Conservation (phyloP, 225 moss, liverwort and hornwort species). For the Asterella californica region DNA sequence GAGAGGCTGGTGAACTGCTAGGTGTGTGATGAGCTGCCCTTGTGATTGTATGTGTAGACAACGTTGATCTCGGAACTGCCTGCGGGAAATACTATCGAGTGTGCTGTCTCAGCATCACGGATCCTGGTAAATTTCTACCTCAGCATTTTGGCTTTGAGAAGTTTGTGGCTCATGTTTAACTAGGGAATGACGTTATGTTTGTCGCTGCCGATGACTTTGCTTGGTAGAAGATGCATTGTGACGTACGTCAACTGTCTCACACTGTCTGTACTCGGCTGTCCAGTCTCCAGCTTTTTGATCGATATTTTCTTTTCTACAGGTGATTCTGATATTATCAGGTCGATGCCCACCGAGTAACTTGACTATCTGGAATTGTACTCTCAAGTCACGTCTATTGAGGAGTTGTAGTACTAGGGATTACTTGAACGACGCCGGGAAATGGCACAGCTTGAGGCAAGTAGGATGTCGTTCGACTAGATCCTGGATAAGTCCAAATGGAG, state of each 20-base stretch:
- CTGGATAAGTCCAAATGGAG: too few species aligned
- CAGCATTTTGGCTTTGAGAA: background rate
- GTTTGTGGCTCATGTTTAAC: too few species aligned
- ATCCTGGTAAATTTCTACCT: slow-evolving; percentile 31
- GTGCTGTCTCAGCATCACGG: slow-evolving; percentile 49
- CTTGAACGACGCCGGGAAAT: too few species aligned
- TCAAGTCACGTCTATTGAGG: too few species aligned
- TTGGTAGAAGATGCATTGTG: too few species aligned
- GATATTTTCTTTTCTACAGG: slow-evolving; percentile 26
- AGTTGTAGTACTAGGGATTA: too few species aligned
- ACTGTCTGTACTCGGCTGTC: background rate
- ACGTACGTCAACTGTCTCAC: too few species aligned
- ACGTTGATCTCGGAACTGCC: slow-evolving; percentile 50
- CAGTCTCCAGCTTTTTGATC: too few species aligned
- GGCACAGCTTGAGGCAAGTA: too few species aligned
- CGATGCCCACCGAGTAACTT: slow-evolving; percentile 38
- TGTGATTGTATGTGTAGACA: slow-evolving; percentile 27
- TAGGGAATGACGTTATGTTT: too few species aligned
- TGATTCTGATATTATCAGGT: slow-evolving; percentile 50
- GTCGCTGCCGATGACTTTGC: background rate
- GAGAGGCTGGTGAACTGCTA: slow-evolving; percentile 34
- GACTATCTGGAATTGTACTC: too few species aligned
- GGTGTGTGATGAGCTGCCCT: slow-evolving; percentile 25
- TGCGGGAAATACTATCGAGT: slow-evolving; percentile 56
- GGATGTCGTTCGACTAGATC: too few species aligned